A percentile compares a stretch with the other conserved stretches of the same genome.
phyloP scores from a whole-genome alignment of 1,284 basidiomycete genomes.

The Fistulina hepatica region DNA sequence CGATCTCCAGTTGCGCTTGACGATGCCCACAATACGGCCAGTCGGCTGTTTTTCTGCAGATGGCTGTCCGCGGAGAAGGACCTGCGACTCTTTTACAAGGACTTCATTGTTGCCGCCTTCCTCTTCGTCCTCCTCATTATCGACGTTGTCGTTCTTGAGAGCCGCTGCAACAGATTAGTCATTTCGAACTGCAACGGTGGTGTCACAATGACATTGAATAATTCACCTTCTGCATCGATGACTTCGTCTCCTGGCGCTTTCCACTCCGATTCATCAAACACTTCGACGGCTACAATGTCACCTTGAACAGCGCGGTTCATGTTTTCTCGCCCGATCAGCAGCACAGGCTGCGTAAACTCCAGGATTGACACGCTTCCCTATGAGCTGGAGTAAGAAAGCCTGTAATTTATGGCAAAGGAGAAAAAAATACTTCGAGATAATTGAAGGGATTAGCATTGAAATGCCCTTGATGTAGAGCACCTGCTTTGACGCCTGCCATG shows the following conservation, averaged over 20 bases:
- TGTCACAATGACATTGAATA: slow-evolving; percentile 4
- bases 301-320: slow-evolving; percentile 97
- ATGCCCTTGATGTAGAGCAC: slow-evolving; percentile 81
- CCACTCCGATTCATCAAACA: slow-evolving; percentile 88
- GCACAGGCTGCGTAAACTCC: slow-evolving; percentile 66
- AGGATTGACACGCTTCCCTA: slow-evolving; percentile 75
- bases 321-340: slow-evolving; percentile 82
- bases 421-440: slow-evolving; percentile 78
- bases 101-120: slow-evolving; percentile 43
- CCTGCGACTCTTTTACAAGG: slow-evolving; percentile 38
- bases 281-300: slow-evolving; percentile 85
- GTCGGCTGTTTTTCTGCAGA: slow-evolving; percentile 73
- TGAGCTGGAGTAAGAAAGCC: slow-evolving; percentile 23
- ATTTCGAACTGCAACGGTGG: too few relatives aligned
- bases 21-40: slow-evolving; percentile 83
- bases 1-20: slow-evolving; percentile 94
- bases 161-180: slow-evolving; percentile 41
- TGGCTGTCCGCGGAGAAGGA: slow-evolving; percentile 31
- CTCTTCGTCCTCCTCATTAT: slow-evolving; percentile 45
- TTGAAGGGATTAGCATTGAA: slow-evolving; percentile 97
- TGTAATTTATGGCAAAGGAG: slow-evolving; percentile 1
- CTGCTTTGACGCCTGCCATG: slow-evolving; percentile 79
- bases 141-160: slow-evolving; percentile 84
- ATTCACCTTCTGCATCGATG: slow-evolving; percentile 79
- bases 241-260: slow-evolving; percentile 89